Base-by-base conservation (phyloP, 1,139 yeast genomes). In the Pichia sp. region DNA sequence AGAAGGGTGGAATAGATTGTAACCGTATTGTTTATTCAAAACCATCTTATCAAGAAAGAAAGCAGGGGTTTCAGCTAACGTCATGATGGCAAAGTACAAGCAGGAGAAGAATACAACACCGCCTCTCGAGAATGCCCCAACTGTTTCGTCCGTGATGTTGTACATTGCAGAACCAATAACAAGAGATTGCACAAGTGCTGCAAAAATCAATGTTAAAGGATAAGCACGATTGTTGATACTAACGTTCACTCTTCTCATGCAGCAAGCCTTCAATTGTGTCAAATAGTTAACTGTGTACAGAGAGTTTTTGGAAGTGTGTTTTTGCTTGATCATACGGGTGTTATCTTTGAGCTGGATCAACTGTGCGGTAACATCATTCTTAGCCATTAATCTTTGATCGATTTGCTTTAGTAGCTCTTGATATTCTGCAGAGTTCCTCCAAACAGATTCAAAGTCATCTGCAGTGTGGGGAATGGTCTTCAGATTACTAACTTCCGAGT, bases 361-460 rank as follows among this genome's bases (percentile, higher is more conserved):
- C 14, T 28, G 15, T 12, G 3, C 6, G 6, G 11, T 14, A 17
- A 10, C 3, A 28, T 28, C 14, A n/a, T 8, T 9, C 8, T 19
- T 6, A 13, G 13, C 11, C 10, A 15, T 4, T 15, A 19, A 19
- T 29, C 17, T 29, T 25, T 6, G 10, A 12, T n/a, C n/a, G 6
- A 30, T 43, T 40, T 37, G 35, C 49, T 54, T 39, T 50, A 54
- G 10, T 39, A 52, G 12, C 42, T 49, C 28, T 63, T 60, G 29
- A 39, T 48, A 65, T 30, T 63, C 66, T 2, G 59, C 51, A 2
- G 75, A 66, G 21, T 50, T 57, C 42, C 34, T 53, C 70, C 76
- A 66, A 48, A 64, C 66, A 77, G 45, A 42, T 35, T 62, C 66
- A 48, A 76, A 74, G 29, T 74, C 77, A 16, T 59, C 60, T 27